Evolutionary conservation across 2,329 filamentous ascomycete genomes (phyloP), one percentile per base, ranked within the genome.

Genomic region (Aureobasidium subglaciale): DNA sequence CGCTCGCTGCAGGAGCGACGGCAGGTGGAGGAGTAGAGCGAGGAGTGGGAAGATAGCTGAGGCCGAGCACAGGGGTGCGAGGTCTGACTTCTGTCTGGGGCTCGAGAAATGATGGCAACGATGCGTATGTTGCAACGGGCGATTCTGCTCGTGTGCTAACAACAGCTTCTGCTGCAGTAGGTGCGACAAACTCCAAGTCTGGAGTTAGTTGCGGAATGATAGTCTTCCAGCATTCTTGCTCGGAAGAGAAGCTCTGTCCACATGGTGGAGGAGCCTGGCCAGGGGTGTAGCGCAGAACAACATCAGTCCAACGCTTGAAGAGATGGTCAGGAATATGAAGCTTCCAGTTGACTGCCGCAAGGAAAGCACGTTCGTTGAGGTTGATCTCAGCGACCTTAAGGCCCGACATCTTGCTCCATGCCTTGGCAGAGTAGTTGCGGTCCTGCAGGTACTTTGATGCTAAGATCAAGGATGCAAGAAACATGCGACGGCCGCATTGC

Each of bases 361-460:
- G 80, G 69, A 97, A 99, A 16, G 88, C 85, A 70, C 95, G 86
- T 74, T 99, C 93, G 70, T 97, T 97, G 67, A 90, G 87, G 73
- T 97, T 97, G 72, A 99, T 97, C 73, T 99, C 93, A 56, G 82
- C 78, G 3, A 90, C 91, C 68, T 88, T 90, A 56, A 99, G 78
- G n/a, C 93, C 93, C 16, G 93, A 97, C 64, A 99, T 99, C 78
- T 96, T 97, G 72, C 92, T 97, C 93, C 93, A 99, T 38, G 93
- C 93, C 56, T 92, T 86, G 46, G 93, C 90, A 13, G 93, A 97
- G 73, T 95, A 99, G 74, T 97, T 99, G 63, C 92, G 86, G 70
- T 99, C 93, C 72, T 99, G 93, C 43, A 99, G 78, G 69, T 97
- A 99, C 76, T 99, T 99, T 32, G 93, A 97, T 2, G 93, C 93